phyloP scores from a whole-genome alignment of 2,329 filamentous ascomycete species.

The Raffaelea albimanens region DNA sequence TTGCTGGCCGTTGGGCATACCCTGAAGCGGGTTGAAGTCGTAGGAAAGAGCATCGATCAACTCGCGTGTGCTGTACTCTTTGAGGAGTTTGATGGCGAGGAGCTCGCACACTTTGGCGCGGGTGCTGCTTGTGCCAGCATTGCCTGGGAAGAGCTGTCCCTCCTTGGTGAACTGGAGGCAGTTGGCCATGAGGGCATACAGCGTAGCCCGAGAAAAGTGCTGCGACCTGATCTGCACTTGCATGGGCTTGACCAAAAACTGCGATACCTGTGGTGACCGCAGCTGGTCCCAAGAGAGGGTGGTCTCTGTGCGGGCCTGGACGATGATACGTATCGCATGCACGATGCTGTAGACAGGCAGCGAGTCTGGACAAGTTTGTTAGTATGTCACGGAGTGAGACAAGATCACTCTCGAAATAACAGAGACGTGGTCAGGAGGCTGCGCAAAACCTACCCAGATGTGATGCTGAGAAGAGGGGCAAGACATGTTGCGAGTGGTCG shows the following conservation, averaged over 20 bases:
- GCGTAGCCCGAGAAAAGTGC: slow-evolving; percentile 75
- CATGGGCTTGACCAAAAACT: slow-evolving; percentile 92
- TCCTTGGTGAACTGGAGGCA: slow-evolving; percentile 91
- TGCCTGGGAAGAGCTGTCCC: slow-evolving; percentile 69
- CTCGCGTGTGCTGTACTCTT: slow-evolving; percentile 81
- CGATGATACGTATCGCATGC: slow-evolving; percentile 77
- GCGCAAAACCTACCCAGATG: slow-evolving; percentile 54
- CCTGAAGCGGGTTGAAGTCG: slow-evolving; percentile 88
- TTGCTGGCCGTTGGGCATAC: slow-evolving; percentile 44
- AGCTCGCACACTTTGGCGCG: slow-evolving; percentile 85
- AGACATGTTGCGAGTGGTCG: slow-evolving; percentile 23
- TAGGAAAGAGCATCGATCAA: slow-evolving; percentile 91
- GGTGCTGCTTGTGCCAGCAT: slow-evolving; percentile 73
- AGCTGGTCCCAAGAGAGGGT: slow-evolving; percentile 91
- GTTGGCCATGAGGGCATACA: slow-evolving; percentile 89
- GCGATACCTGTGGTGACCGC: slow-evolving; percentile 88
- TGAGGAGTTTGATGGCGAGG: slow-evolving; percentile 78
- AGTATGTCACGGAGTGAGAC: background rate
- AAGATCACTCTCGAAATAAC: background rate
- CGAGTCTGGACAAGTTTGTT: slow-evolving; percentile 47
- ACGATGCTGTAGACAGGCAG: slow-evolving; percentile 86
- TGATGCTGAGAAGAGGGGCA: slow-evolving; percentile 73
- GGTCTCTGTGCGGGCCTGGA: slow-evolving; percentile 80
- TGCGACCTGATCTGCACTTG: slow-evolving; percentile 76
- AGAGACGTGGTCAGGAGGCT: background rate